Base-by-base conservation (phyloP, 2,329 filamentous ascomycete species). In the Sarocladiaceae sp. region DNA sequence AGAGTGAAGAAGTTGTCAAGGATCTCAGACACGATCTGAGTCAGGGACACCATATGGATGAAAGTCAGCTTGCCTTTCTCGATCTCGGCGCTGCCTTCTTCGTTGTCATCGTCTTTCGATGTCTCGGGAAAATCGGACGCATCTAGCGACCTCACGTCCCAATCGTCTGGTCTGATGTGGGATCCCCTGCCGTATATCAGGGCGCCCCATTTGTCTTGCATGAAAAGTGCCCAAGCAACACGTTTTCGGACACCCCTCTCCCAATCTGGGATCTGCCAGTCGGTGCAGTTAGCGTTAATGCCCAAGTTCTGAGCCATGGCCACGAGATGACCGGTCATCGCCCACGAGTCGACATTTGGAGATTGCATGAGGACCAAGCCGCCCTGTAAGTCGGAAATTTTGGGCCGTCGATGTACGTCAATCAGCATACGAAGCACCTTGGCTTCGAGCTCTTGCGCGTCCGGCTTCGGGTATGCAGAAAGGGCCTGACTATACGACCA, bases 231-330 rank as follows among this genome's bases (percentile, higher is more conserved):
- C 83, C 84, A 87, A 0, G 79, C 82, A 0, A 87, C 66, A 13
- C 84, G 70, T 58, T 80, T 79, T 13, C 84, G 71, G 17, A 86
- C 67, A 0, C 82, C 79, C 51, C 80, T 76, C 59, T 87, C 84
- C 82, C 82, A 86, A 0, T 69, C 66, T 2, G 83, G 82, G 37
- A 87, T 78, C 11, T 77, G 74, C 84, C 84, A 87, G 18, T 71
- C 65, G 0, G 78, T 76, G 56, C 81, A 83, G 60, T 87, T 82
- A 1, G 84, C 70, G 51, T 84, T 79, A 11, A 84, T 67, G 0
- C 81, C 81, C 1, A 84, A 69, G 29, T 80, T 77, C 58, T 84
- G 79, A 1, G 75, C 78, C 40, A 83, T 72, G 35, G 76, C 74
- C n/a, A 83, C 74, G 2, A 81, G 64, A 53, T 81, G 78, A 2